Conservation (phyloP, 2,329 filamentous ascomycete species). For the Colletotrichum neosansevieriae region DNA sequence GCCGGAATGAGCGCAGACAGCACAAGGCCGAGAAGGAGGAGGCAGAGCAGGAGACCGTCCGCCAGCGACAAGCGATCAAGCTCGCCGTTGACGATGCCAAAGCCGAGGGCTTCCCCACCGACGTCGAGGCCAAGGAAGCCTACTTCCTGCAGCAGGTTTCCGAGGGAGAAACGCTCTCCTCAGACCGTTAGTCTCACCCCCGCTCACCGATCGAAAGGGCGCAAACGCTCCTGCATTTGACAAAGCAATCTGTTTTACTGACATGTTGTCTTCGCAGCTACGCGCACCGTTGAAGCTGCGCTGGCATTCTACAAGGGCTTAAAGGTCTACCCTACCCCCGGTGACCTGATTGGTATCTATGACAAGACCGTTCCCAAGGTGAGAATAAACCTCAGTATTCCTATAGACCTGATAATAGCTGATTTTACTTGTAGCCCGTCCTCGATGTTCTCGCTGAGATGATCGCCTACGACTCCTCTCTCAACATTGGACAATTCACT, state of each 20-base stretch:
- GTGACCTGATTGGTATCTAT: conserved; percentile 95
- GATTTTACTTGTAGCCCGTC: conserved; percentile 73
- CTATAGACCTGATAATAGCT: conserved; percentile 29
- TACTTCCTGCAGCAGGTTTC: conserved; percentile 98
- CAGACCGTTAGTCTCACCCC: conserved; percentile 74
- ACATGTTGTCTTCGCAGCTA: conserved; percentile 19
- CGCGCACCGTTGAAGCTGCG: conserved; percentile 78
- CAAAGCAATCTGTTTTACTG: conserved; percentile 19
- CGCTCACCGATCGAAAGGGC: not conserved
- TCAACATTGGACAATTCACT: conserved; percentile 67
- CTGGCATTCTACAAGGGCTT: conserved; percentile 98
- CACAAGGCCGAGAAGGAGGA: conserved; percentile 79
- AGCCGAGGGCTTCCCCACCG: conserved; percentile 90
- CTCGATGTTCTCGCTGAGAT: conserved; percentile 97
- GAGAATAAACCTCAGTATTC: conserved; percentile 31
- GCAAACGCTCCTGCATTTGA: not conserved
- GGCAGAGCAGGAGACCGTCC: conserved; percentile 72
- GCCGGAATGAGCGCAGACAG: conserved; percentile 81
- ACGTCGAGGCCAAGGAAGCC: conserved; percentile 91
- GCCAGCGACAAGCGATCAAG: conserved; percentile 81
- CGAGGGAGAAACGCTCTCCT: conserved; percentile 84
- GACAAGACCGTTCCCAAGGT: conserved; percentile 99
- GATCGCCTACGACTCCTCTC: conserved; percentile 88
- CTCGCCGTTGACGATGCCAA: conserved; percentile 82
- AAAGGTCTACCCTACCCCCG: conserved; percentile 96